Evolutionary conservation across 768 basidiomycete genomes (phyloP), one percentile per base, ranked within the genome.

Genomic region (Lactarius psammicola): DNA sequence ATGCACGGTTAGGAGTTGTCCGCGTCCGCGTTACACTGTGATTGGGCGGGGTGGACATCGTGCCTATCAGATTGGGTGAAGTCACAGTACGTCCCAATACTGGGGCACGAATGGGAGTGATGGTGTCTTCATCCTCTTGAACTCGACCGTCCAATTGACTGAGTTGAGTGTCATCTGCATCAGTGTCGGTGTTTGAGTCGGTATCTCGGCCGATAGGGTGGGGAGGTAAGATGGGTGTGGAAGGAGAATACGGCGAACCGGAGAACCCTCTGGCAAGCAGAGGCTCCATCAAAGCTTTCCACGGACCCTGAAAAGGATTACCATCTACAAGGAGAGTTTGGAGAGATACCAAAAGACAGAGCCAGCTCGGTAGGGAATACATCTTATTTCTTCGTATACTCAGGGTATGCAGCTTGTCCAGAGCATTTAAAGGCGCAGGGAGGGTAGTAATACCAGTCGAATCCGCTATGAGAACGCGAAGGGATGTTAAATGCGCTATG

Each of bases 291-390:
- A 99, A 80, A 36, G 91, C 87, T 73, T 89, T 87, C 93, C 95
- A 97, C 1, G 93, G 92, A 9, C 91, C 92, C 71, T 92, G 91
- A 77, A 99, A 98, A 9, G 95, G 94, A 75, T 99, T 99, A 20
- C 88, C 90, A 68, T 98, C 96, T n/a, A 99, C 86, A 69, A 89
- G 89, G 3, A 99, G 79, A 1, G 88, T 90, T 75, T 96, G 93
- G 56, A 99, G 80, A 34, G 83, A 82, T 23, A 87, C 84, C n/a
- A 99, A 81, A 33, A 93, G 84, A 75, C 93, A 94, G 55, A 99
- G 82, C 96, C 97, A 99, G 68, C 90, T 87, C n/a, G 97, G 95
- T 20, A 98, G 83, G 8, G 89, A 84, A 69, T 90, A 82, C 72
- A 99, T 81, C 74, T 89, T 89, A 78, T 99, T 99, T 72, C 90